These are phyloP conservation scores for Saprolegnia parasitica DNA, from an alignment of 352 stramenopile genomes.

Conservation along the genomic window DNA sequence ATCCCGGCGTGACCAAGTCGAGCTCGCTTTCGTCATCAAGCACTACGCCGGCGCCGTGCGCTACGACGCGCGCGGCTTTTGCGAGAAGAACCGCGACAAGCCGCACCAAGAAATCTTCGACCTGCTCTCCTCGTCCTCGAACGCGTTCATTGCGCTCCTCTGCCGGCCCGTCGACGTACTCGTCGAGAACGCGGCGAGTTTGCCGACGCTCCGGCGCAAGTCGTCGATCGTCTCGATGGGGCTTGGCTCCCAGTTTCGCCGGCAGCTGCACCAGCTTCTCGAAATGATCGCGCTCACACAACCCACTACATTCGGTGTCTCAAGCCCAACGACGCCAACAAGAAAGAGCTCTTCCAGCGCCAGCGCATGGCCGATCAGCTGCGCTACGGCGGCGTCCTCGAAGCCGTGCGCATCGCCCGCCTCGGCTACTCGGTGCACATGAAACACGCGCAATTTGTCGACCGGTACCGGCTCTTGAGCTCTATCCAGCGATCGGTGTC, in stretches of 20 bases:
- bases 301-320: slow-evolving; percentile 99
- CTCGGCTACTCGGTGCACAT: slow-evolving; percentile 81
- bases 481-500: slow-evolving; percentile 12
- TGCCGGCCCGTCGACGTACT: slow-evolving; percentile 67
- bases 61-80: slow-evolving; percentile 75
- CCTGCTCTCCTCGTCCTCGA: slow-evolving; percentile 59
- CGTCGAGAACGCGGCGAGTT: slow-evolving; percentile 29
- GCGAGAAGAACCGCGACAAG: slow-evolving; percentile 86
- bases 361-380: slow-evolving; percentile 70
- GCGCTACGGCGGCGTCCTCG: slow-evolving; percentile 76
- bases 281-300: slow-evolving; percentile 91
- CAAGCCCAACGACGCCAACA: slow-evolving; percentile 96
- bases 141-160: slow-evolving; percentile 46
- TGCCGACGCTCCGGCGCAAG: slow-evolving; percentile 52
- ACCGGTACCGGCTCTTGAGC: slow-evolving; percentile 39
- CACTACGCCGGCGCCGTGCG: slow-evolving; percentile 78
- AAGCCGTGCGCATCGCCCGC: slow-evolving; percentile 79
- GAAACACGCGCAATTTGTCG: slow-evolving; percentile 57
- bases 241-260: slow-evolving; percentile 91
- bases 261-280: slow-evolving; percentile 90
- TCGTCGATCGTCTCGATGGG: slow-evolving; percentile 63
- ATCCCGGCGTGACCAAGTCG: slow-evolving; percentile 58
- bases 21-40: slow-evolving; percentile 68
- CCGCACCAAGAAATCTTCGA: slow-evolving; percentile 69
- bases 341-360: slow-evolving; percentile 84